phyloP scores from a whole-genome alignment of 208 protist species.

The Vickermania spadyakhi region DNA sequence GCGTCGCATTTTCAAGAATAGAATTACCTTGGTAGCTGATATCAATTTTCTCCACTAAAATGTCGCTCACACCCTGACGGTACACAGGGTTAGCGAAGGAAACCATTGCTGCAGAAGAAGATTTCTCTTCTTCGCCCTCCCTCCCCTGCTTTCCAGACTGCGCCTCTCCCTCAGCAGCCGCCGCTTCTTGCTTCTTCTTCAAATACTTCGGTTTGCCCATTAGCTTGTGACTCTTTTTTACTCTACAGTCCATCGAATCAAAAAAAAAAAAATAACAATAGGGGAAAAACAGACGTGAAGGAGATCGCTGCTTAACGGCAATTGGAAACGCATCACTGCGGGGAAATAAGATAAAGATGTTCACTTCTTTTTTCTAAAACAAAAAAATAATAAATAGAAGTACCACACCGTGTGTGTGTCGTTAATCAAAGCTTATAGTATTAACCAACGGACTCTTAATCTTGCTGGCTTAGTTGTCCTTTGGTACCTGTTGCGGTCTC shows the following conservation, averaged over 20 bases:
- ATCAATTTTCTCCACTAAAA: slow-evolving; percentile 83
- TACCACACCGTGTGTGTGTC: neutral
- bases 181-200: slow-evolving; percentile 68
- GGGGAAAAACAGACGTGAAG: too few species aligned
- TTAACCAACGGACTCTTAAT: too few species aligned
- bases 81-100: slow-evolving; percentile 74
- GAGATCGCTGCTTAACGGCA: too few species aligned
- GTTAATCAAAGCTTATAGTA: neutral
- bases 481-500: slow-evolving; percentile 4
- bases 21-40: slow-evolving; percentile 81
- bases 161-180: slow-evolving; percentile 16
- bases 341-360: too few species aligned
- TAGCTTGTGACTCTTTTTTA: too few species aligned
- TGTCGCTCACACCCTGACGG: slow-evolving; percentile 77
- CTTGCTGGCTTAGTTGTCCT: too few species aligned
- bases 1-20: slow-evolving; percentile 78
- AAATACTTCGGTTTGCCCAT: slow-evolving; percentile 84
- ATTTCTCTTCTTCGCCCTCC: slow-evolving; percentile 13
- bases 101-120: slow-evolving; percentile 74
- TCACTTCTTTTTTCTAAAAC: too few species aligned
- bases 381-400: neutral
- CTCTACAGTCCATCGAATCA: too few species aligned
- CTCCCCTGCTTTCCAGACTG: slow-evolving; percentile 4
- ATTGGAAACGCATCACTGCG: too few species aligned
- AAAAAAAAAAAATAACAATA: too few species aligned